Evolutionary conservation across 352 stramenopile genomes (phyloP), one percentile per base, ranked within the genome.

Genomic region (Globisporangium apiculatum): DNA sequence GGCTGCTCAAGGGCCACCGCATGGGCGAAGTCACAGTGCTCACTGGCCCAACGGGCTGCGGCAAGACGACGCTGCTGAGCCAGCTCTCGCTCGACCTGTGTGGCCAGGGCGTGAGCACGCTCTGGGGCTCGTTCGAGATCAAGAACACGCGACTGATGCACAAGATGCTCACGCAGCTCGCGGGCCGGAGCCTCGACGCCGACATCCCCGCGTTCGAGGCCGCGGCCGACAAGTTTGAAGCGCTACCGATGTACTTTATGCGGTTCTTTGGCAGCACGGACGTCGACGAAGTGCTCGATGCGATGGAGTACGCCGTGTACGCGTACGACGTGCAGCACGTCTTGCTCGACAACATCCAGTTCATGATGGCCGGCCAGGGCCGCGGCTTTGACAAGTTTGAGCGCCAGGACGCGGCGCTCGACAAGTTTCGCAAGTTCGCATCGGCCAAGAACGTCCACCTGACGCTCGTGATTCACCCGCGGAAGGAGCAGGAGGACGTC

Each of bases 101-200:
- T 84, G 90, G 93, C 48, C 92, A 98, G 60, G 94, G 94, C n/a
- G 87, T 99, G 45, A 98, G 95, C 65, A 98, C 97, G 40, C 68
- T 99, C 2, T 99, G 97, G 97, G 97, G 97, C 11, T 97, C 87
- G 38, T 99, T 99, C 60, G 97, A 99, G 79, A 98, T 99, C 64
- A 98, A 98, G 66, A 99, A 99, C 68, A 98, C 94, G 48, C 75
- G 89, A 9, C 68, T 99, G 14, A 87, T 99, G 53, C 88, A 97
- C 70, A 99, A 99, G 64, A 98, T 99, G 85, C 74, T 99, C 31
- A 97, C 95, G 15, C 97, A 99, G 64, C 84, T 95, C n/a, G 76
- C 83, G 0, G 83, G 87, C 5, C 75, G 74, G 31, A 89, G 72
- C 52, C 63, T 95, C 7, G 69, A 72, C 18, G 77, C 77, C 46